A percentile compares a stretch with the other conserved stretches of the same genome.
Evolutionary conservation across 1,284 basidiomycete genomes (phyloP).

Genomic region (Ganoderma boninense): DNA sequence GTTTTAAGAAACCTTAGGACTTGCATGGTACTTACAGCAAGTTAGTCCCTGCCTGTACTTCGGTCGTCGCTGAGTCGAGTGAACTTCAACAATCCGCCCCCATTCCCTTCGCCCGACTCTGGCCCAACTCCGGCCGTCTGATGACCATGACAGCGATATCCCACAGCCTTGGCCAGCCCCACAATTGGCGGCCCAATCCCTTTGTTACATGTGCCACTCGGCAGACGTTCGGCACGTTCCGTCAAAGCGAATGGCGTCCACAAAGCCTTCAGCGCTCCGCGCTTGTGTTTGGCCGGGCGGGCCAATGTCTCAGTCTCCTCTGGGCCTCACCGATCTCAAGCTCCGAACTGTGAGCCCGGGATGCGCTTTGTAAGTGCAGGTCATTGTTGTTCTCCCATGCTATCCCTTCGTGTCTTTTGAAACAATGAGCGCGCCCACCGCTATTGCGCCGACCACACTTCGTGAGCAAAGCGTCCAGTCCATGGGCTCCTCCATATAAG

Average conservation of each 20-base stretch:
- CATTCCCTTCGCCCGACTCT: background rate
- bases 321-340: background rate
- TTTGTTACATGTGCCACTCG: background rate
- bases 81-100: background rate
- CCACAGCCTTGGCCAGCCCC: background rate
- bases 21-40: no score
- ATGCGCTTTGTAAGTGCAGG: background rate
- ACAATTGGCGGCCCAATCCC: background rate
- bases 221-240: background rate
- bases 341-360: background rate
- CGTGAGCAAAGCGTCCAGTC: background rate
- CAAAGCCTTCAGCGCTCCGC: background rate
- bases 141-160: background rate
- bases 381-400: background rate
- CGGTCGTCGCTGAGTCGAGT: background rate
- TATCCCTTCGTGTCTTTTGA: background rate
- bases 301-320: background rate
- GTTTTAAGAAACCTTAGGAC: no score
- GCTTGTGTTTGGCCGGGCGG: background rate
- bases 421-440: background rate
- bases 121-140: no score
- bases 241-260: background rate
- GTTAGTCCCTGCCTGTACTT: no score
- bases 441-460: slow-evolving; percentile 1
- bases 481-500: background rate